phyloP scores from a whole-genome alignment of 1,284 basidiomycete species.

The Cutaneotrichosporon sp. region DNA sequence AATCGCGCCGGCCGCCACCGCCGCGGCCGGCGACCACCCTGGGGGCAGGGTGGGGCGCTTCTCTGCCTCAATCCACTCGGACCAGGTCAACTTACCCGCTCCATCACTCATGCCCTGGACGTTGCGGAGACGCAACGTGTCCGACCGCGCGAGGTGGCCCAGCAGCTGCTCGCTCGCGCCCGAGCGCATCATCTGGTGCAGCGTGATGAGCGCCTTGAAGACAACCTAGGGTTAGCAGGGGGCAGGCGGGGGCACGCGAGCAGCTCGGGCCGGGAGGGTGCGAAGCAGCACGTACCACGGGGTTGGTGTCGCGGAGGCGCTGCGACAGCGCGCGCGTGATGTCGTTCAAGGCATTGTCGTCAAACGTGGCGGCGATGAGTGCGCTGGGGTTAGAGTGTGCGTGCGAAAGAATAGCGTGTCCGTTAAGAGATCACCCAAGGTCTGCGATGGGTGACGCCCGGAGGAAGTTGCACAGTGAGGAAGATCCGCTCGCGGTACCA shows the following conservation, averaged over 20 bases:
- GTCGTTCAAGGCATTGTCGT: conserved; percentile 87
- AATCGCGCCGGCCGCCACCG: not conserved
- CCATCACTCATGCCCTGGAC: conserved; percentile 63
- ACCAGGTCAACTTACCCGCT: conserved; percentile 10
- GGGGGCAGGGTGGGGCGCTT: not conserved
- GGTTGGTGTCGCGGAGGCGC: conserved; percentile 85
- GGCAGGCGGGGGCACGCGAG: not conserved
- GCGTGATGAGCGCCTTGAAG: conserved; percentile 92
- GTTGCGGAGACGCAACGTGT: conserved; percentile 75
- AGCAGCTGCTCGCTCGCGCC: conserved; percentile 91
- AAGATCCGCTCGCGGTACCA: too few species aligned
- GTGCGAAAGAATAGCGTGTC: not conserved
- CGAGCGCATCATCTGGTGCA: conserved; percentile 94
- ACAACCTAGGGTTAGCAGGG: conserved; percentile 64
- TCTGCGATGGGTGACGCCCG: too few species aligned
- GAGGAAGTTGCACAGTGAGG: too few species aligned
- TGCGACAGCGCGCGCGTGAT: conserved; percentile 83
- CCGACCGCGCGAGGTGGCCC: conserved; percentile 72
- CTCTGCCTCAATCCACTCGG: conserved; percentile 7
- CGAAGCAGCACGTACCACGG: conserved; percentile 63
- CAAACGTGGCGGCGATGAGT: conserved; percentile 92
- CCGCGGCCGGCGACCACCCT: not conserved
- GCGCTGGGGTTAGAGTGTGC: conserved; percentile 60
- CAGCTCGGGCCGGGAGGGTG: not conserved
- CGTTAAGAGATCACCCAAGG: too few species aligned